Percentiles rank a stretch among this genome's conserved stretches.
Evolutionary conservation across 139 green algal species (phyloP).

Genomic region (Chlorella sp.): DNA sequence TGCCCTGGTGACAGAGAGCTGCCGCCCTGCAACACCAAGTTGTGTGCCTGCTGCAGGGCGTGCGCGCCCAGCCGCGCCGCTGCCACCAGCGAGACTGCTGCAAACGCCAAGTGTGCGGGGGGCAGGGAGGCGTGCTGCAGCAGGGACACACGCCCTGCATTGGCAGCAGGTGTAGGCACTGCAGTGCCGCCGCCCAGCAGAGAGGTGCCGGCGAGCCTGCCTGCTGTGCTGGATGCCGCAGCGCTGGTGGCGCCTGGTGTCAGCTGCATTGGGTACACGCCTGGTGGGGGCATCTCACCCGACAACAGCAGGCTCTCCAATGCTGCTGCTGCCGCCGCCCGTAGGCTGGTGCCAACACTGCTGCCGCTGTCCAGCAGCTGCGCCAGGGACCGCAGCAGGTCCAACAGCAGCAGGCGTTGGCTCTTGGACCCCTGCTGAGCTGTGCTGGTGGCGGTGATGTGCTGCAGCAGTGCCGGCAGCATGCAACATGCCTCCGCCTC

Average conservation of each 20-base stretch:
- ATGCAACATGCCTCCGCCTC: conserved; percentile 7
- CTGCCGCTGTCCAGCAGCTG: neutral
- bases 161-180: neutral
- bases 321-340: neutral
- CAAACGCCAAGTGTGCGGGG: neutral
- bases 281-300: neutral
- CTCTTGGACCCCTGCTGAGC: neutral
- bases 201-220: neutral
- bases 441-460: neutral
- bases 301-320: neutral
- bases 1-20: neutral
- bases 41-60: neutral
- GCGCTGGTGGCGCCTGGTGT: neutral
- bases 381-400: neutral
- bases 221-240: neutral
- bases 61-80: neutral
- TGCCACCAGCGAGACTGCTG: neutral
- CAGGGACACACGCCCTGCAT: neutral
- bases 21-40: neutral
- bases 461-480: conserved; percentile 8
- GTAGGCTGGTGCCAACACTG: neutral
- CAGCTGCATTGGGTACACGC: neutral
- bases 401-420: neutral
- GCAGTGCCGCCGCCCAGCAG: neutral
- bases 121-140: neutral